Conservation (phyloP, 1,284 basidiomycete species). For the Xerocomus nothofagi region DNA sequence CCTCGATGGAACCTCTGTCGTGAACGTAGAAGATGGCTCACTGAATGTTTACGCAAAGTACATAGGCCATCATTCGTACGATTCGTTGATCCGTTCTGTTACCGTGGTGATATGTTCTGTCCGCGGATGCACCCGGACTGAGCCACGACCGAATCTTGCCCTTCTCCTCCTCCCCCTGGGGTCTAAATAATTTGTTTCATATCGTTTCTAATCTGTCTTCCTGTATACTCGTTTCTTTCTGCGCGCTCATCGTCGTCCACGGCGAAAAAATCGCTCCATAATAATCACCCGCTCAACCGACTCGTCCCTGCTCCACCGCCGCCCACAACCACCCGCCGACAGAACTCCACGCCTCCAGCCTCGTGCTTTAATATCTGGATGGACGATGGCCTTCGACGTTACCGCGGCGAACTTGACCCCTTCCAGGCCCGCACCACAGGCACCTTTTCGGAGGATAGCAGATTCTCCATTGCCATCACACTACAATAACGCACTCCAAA, state of each 20-base stretch:
- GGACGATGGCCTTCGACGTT: conserved; percentile 49
- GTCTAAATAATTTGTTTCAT: not conserved
- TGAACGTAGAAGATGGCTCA: conserved; percentile 6
- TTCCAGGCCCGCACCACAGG: conserved; percentile 65
- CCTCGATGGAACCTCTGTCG: not conserved
- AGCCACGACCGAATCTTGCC: conserved; percentile 13
- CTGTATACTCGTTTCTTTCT: not conserved
- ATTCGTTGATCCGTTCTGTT: conserved; percentile 16
- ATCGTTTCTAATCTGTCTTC: not conserved
- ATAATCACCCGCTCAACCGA: not conserved
- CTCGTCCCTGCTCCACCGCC: not conserved
- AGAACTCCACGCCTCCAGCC: conserved; percentile 3
- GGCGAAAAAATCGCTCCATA: conserved; percentile 5
- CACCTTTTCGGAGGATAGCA: conserved; percentile 50
- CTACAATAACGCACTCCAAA: conserved; percentile 44
- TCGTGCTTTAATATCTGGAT: conserved; percentile 23
- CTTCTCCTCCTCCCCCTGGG: not conserved
- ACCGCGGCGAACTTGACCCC: conserved; percentile 52
- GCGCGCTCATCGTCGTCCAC: conserved; percentile 3
- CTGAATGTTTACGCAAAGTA: conserved; percentile 5
- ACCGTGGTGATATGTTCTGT: conserved; percentile 31
- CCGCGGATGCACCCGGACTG: conserved; percentile 32
- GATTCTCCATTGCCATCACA: conserved; percentile 38
- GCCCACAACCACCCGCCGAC: not conserved
- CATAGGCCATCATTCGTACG: not conserved